Base-by-base conservation (phyloP, 345 rosid species). In the Microthlaspi erraticum region DNA sequence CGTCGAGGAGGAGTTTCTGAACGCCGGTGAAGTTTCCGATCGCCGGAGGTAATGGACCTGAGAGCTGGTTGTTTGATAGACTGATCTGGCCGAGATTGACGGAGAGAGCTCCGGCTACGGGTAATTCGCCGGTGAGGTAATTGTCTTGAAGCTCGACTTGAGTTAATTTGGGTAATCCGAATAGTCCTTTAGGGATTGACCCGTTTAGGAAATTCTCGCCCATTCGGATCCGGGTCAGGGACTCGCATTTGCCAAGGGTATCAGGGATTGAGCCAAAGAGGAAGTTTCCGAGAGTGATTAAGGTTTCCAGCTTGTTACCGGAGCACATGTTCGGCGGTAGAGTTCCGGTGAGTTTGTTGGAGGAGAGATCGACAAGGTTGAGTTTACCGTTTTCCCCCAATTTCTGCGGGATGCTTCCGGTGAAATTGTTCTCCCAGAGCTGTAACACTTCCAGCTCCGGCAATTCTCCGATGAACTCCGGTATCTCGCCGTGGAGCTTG, bases 371-470 rank as follows among this genome's bases (percentile, higher is more conserved):
- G 1, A 92, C 78, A 54, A 78, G 17, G 42, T 19, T 57, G 16
- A 90, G 83, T 51, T 80, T 85, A 20, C 89, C 90, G 53, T 88
- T 92, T 19, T 71, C 79, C 10, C 98, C 96, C 18, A 92, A 33
- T 8, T 75, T 79, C 64, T 72, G 83, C 8, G 96, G 95, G 43
- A 90, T 85, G 32, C 79, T 86, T 31, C 88, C 92, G 5, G 98
- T 90, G 80, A 92, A 88, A 63, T 90, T 90, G 52, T 92, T 92
- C 41, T 90, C 98, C 96, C 98, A 92, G 17, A 92, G 62, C 84
- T 89, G 98, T 54, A 92, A 64, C 71, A 92, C 98, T 64, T 92
- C 86, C 8, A 90, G 88, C 74, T 73, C 66, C 39, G 98, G 95
- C 23, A 92, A 51, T 2, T 84, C 90, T 12, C 87, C 96, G 66